Evolutionary conservation across 805 yeast genomes (phyloP).

Genomic region (Saccharomycopsis capsularis): DNA sequence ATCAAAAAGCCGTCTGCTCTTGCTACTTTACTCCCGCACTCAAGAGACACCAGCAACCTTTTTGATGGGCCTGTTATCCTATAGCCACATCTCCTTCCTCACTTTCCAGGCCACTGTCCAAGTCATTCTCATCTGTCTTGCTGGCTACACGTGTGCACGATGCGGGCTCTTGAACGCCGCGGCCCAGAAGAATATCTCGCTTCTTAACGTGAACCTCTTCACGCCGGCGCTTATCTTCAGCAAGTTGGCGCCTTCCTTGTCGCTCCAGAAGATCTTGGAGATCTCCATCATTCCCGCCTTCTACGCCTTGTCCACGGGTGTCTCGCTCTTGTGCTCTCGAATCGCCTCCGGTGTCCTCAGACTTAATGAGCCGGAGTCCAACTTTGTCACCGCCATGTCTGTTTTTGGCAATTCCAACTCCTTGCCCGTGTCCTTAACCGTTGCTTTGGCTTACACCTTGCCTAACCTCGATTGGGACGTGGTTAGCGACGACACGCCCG

Average conservation of each 20-base stretch:
- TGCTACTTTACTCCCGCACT: no score
- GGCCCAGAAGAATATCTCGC: slow-evolving; percentile 72
- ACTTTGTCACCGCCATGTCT: slow-evolving; percentile 94
- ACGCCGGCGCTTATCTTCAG: slow-evolving; percentile 93
- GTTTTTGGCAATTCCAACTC: slow-evolving; percentile 96
- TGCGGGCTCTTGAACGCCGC: slow-evolving; percentile 58
- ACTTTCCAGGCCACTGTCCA: slow-evolving; percentile 90
- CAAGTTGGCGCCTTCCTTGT: slow-evolving; percentile 61
- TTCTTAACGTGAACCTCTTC: slow-evolving; percentile 81
- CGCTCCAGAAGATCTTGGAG: slow-evolving; percentile 71
- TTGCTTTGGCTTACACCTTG: slow-evolving; percentile 68
- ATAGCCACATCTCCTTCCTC: slow-evolving; percentile 41
- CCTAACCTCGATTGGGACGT: slow-evolving; percentile 76
- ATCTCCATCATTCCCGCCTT: slow-evolving; percentile 79
- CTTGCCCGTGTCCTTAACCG: slow-evolving; percentile 83
- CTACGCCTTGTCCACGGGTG: slow-evolving; percentile 73
- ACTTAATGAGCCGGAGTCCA: slow-evolving; percentile 68
- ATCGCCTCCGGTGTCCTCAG: slow-evolving; percentile 44
- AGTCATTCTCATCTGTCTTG: slow-evolving; percentile 77
- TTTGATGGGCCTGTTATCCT: slow-evolving; percentile 25
- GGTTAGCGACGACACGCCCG: slow-evolving; percentile 55
- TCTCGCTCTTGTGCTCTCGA: slow-evolving; percentile 60
- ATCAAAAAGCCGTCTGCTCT: no score
- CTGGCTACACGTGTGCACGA: slow-evolving; percentile 82
- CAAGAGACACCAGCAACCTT: no score